Evolutionary conservation across 2,329 filamentous ascomycete genomes (phyloP).

Genomic region (Clonostachys rosea): DNA sequence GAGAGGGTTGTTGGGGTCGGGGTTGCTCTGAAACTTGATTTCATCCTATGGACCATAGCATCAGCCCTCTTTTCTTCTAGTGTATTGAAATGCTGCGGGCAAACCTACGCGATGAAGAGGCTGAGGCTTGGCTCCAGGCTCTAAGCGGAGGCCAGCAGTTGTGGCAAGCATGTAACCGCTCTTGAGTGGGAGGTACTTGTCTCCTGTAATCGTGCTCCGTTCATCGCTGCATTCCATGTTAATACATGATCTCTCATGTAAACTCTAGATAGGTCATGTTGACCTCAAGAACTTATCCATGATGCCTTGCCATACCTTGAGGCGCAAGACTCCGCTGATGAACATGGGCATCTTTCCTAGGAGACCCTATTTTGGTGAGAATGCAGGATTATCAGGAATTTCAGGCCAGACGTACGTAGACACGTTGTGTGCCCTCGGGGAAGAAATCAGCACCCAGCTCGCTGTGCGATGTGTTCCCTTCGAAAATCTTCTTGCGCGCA

Average conservation of each 20-base stretch:
- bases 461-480: neutral
- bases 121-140: neutral
- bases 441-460: conserved; percentile 1
- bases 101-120: neutral
- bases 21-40: neutral
- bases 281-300: conserved; percentile 1
- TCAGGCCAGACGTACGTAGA: neutral
- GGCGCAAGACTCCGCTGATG: neutral
- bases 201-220: neutral
- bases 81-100: no score
- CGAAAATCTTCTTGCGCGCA: no score
- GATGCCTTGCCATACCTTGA: neutral
- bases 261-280: no score
- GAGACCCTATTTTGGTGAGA: neutral
- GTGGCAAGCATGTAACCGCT: conserved; percentile 1
- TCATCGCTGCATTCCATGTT: neutral
- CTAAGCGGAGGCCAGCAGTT: neutral
- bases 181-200: neutral
- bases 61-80: no score
- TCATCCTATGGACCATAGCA: neutral
- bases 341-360: neutral
- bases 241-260: neutral
- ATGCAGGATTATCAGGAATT: neutral
- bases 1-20: neutral
- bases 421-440: neutral